Conservation (phyloP, 2,329 filamentous ascomycete genomes). For the Cladophialophora exuberans region DNA sequence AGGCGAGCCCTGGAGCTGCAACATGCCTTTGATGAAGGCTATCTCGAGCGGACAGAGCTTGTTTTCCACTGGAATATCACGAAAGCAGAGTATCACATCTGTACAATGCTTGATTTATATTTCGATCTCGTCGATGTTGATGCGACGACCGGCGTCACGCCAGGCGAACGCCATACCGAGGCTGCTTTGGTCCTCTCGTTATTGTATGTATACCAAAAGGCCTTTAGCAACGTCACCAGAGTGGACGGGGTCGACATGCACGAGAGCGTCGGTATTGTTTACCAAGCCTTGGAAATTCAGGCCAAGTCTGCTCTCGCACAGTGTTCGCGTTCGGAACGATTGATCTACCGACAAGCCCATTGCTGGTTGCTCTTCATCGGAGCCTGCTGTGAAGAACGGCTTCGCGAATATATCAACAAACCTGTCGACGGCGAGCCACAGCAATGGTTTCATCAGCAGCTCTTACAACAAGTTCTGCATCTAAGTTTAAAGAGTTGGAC, state of each 20-base stretch:
- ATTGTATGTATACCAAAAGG: not conserved
- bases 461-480: not conserved
- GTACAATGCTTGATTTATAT: conserved; percentile 1
- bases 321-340: not conserved
- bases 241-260: not conserved
- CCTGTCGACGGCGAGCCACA: not conserved
- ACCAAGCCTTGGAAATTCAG: not conserved
- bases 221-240: not conserved
- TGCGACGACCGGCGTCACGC: not conserved
- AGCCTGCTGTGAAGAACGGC: not conserved
- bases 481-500: not conserved
- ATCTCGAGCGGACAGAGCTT: not conserved
- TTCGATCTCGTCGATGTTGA: not conserved
- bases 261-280: not conserved
- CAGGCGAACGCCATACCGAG: not conserved
- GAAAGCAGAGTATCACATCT: conserved; percentile 7
- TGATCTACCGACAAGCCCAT: not conserved
- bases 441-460: conserved; percentile 4
- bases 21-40: not conserved
- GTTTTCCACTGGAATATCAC: conserved; percentile 5
- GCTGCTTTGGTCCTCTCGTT: not conserved
- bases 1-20: conserved; percentile 1
- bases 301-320: not conserved
- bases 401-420: not conserved
- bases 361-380: conserved; percentile 3